Conservation (phyloP, 306 rosid species). For the Ochetophila trinervis region DNA sequence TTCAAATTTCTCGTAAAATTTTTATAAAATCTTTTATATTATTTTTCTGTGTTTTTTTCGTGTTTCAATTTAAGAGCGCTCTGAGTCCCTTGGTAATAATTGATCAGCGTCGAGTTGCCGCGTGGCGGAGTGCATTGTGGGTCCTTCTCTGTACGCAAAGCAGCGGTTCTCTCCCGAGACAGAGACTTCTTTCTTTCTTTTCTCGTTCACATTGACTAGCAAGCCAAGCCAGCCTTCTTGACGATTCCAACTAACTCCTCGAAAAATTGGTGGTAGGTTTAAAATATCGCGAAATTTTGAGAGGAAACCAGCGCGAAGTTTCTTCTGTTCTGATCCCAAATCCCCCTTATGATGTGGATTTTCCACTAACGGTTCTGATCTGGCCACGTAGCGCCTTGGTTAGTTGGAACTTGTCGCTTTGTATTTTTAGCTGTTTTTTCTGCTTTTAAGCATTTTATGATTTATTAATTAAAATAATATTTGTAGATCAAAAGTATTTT, state of each 20-base stretch:
- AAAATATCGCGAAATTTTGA: conserved; percentile 8
- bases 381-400: conserved; percentile 22
- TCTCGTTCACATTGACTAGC: no score
- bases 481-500: no score
- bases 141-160: background rate
- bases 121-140: conserved; percentile 34
- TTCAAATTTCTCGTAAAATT: conserved; percentile 27
- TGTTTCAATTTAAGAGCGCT: background rate
- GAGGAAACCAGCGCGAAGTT: conserved; percentile 37
- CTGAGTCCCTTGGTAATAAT: conserved; percentile 7
- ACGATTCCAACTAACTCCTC: background rate
- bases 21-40: conserved; percentile 16
- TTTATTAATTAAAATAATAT: no score
- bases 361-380: conserved; percentile 13
- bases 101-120: conserved; percentile 76
- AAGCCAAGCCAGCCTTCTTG: no score
- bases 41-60: no score
- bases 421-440: no score
- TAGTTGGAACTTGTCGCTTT: background rate
- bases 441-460: no score
- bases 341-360: background rate
- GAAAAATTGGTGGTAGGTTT: conserved; percentile 11
- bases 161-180: background rate
- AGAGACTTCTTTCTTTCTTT: background rate
- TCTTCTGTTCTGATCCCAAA: conserved; percentile 1